Conservation (phyloP, 768 basidiomycete genomes). For the Mycena crocata region DNA sequence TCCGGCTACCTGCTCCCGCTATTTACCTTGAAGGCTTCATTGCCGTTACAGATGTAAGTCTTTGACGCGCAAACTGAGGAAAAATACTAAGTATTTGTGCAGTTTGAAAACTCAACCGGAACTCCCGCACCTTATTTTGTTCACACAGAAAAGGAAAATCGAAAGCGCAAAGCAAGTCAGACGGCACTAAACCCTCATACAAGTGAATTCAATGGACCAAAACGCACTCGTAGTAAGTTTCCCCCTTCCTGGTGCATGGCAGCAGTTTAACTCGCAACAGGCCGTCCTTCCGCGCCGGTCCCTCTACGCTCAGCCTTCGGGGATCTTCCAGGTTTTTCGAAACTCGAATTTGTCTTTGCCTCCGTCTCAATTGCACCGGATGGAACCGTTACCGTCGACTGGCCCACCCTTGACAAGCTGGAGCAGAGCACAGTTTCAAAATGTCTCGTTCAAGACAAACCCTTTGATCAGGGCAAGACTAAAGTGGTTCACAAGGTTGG, state of each 20-base stretch:
- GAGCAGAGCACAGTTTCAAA: not conserved
- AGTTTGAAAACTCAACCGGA: conserved; percentile 10
- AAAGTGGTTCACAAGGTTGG: conserved; percentile 9
- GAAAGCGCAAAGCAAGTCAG: conserved; percentile 2
- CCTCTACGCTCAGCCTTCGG: conserved; percentile 10
- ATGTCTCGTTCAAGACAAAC: not conserved
- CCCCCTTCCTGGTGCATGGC: not conserved
- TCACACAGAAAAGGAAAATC: conserved; percentile 2
- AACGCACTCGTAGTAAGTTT: conserved; percentile 1
- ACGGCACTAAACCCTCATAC: not conserved
- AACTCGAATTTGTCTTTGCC: conserved; percentile 8
- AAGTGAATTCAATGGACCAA: not conserved
- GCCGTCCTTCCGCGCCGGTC: not conserved
- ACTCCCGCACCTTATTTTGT: conserved; percentile 9
- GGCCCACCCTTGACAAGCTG: conserved; percentile 1
- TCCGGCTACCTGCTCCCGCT: not conserved
- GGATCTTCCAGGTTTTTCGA: conserved; percentile 7
- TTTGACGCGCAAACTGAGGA: too few species aligned
- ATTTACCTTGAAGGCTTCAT: conserved; percentile 16
- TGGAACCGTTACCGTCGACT: not conserved
- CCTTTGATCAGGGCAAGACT: conserved; percentile 15
- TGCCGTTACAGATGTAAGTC: not conserved
- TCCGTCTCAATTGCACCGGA: not conserved
- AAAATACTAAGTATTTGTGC: not conserved
- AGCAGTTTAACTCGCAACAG: not conserved